These are phyloP conservation scores for Gossypium trilobum DNA, from an alignment of 441 rosid genomes.

Conservation along the genomic window DNA sequence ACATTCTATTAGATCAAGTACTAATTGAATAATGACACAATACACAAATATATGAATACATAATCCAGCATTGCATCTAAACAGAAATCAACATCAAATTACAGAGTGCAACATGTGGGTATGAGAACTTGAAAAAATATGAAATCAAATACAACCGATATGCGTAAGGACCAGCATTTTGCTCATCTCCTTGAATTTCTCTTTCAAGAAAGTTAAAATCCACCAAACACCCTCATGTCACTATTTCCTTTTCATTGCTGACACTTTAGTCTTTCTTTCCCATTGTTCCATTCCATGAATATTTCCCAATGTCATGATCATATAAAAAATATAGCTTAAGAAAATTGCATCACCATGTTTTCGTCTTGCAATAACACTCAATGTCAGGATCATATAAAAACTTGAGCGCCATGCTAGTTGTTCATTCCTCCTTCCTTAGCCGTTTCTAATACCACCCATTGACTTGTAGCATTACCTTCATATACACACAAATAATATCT, in stretches of 20 bases:
- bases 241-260: background rate
- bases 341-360: background rate
- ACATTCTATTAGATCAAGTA: background rate
- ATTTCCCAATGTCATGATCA: background rate
- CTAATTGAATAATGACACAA: background rate
- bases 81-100: background rate
- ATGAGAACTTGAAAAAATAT: background rate
- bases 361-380: background rate
- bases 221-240: background rate
- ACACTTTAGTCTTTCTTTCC: background rate
- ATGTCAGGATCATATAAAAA: background rate
- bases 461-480: background rate
- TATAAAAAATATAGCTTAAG: background rate
- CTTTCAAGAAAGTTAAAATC: constrained; percentile 1
- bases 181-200: background rate
- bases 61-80: constrained; percentile 4
- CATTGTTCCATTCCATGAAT: background rate
- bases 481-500: background rate
- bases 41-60: background rate
- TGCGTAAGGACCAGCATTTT: background rate
- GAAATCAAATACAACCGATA: background rate
- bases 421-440: background rate
- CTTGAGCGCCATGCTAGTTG: background rate
- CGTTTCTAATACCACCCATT: background rate
- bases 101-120: background rate